These are phyloP conservation scores for Diaporthe ampelina DNA, from an alignment of 2,329 filamentous ascomycete genomes.

Conservation along the genomic window DNA sequence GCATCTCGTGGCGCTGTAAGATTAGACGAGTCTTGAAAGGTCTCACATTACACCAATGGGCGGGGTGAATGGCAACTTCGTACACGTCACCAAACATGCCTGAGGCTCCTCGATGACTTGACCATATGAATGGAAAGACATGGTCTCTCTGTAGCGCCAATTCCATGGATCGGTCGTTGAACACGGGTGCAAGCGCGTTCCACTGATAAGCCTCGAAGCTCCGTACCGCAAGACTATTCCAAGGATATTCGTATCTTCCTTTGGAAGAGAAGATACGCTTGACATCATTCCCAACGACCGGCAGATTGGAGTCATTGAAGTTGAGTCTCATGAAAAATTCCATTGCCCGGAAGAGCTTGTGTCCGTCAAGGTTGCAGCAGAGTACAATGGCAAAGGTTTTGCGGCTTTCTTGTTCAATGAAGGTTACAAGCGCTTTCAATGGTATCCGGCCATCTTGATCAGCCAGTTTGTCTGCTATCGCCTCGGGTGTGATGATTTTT, in stretches of 20 bases:
- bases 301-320: neutral
- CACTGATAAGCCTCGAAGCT: neutral
- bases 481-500: neutral
- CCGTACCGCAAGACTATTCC: neutral
- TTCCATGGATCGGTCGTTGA: rapidly evolving
- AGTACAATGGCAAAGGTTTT: neutral
- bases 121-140: conserved; percentile 1
- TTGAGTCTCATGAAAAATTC: neutral
- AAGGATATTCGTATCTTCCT: neutral
- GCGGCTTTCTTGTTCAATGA: neutral
- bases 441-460: neutral
- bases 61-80: neutral
- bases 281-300: neutral
- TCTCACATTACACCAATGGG: neutral
- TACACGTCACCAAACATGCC: conserved; percentile 16
- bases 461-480: neutral
- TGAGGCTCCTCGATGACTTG: rapidly evolving
- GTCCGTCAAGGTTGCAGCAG: neutral
- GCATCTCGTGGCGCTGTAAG: no score
- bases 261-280: neutral
- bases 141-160: neutral
- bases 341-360: neutral
- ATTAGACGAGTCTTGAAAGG: no score
- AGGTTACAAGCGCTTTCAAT: neutral
- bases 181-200: neutral